phyloP scores from a whole-genome alignment of 306 rosid species.

The Cyamopsis tetragonoloba region DNA sequence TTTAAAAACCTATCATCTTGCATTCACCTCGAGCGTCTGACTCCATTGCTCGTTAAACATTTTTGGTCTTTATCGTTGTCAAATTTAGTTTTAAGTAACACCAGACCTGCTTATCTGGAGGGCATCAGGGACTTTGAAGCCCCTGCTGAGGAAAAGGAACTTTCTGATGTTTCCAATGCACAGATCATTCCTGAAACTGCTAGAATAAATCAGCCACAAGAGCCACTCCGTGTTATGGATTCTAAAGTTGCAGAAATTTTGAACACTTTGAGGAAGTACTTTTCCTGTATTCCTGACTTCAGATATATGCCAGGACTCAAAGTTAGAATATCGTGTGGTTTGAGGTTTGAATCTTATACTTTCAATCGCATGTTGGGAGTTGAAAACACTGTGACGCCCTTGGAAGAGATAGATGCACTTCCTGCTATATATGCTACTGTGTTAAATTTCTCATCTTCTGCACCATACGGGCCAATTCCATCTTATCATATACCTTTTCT shows the following conservation, averaged over 20 bases:
- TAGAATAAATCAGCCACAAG: constrained; percentile 46
- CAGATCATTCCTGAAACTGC: constrained; percentile 37
- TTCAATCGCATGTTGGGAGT: constrained; percentile 61
- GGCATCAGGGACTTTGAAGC: constrained; percentile 57
- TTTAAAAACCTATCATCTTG: constrained; percentile 57
- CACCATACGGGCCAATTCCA: constrained; percentile 77
- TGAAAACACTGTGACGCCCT: constrained; percentile 32
- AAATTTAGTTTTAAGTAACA: constrained; percentile 47
- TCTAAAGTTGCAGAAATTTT: constrained; percentile 81
- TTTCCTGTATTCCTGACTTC: constrained; percentile 88
- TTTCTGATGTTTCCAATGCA: constrained; percentile 32
- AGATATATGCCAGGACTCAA: constrained; percentile 78
- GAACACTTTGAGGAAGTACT: constrained; percentile 62
- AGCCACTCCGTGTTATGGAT: constrained; percentile 81
- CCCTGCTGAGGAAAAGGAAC: constrained; percentile 60
- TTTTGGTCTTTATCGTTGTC: constrained; percentile 89
- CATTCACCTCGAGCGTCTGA: constrained; percentile 70
- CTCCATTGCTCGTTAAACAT: constrained; percentile 73
- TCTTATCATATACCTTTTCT: constrained; percentile 80
- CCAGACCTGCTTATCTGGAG: constrained; percentile 50
- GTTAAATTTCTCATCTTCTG: constrained; percentile 78
- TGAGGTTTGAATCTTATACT: constrained; percentile 67
- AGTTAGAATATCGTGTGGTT: constrained; percentile 67
- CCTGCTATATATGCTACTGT: constrained; percentile 92
- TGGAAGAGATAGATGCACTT: constrained; percentile 54